Conservation (phyloP, 345 rosid genomes). For the Leavenworthia alabamica region DNA sequence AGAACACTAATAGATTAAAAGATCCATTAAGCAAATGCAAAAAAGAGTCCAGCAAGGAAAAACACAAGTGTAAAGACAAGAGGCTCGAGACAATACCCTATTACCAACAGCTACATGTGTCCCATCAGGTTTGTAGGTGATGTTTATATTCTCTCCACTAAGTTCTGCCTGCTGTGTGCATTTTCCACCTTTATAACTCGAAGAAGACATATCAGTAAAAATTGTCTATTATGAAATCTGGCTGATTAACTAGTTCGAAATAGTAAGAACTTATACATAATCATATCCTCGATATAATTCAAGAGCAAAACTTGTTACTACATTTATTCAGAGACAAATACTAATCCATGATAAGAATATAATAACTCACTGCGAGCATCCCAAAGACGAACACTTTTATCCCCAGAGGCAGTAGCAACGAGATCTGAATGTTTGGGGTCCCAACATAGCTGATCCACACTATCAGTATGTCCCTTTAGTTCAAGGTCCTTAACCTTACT, state of each 20-base stretch:
- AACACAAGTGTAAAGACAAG: slow-evolving; percentile 8
- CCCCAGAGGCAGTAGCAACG: slow-evolving; percentile 95
- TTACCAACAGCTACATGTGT: slow-evolving; percentile 92
- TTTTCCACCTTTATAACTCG: slow-evolving; percentile 64
- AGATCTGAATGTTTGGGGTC: slow-evolving; percentile 94
- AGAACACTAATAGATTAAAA: slow-evolving; percentile 5
- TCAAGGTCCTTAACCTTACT: slow-evolving; percentile 85
- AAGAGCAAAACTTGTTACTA: neutral
- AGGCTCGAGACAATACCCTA: slow-evolving; percentile 54
- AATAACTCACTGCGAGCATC: slow-evolving; percentile 90
- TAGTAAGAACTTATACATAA: neutral
- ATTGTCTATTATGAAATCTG: neutral
- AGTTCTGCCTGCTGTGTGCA: slow-evolving; percentile 94
- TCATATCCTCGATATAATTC: neutral
- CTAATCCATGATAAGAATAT: neutral
- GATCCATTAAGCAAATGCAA: slow-evolving; percentile 18
- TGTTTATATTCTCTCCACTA: slow-evolving; percentile 96
- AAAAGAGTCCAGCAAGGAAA: slow-evolving; percentile 1
- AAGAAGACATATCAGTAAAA: neutral
- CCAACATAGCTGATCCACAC: slow-evolving; percentile 99
- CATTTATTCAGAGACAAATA: neutral
- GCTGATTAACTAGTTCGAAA: neutral
- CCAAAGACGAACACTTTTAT: slow-evolving; percentile 96
- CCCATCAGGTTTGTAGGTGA: slow-evolving; percentile 91
- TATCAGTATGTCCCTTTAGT: slow-evolving; percentile 90